phyloP scores from a whole-genome alignment of 2,329 filamentous ascomycete genomes.

The Neofusicoccum umdonicola region DNA sequence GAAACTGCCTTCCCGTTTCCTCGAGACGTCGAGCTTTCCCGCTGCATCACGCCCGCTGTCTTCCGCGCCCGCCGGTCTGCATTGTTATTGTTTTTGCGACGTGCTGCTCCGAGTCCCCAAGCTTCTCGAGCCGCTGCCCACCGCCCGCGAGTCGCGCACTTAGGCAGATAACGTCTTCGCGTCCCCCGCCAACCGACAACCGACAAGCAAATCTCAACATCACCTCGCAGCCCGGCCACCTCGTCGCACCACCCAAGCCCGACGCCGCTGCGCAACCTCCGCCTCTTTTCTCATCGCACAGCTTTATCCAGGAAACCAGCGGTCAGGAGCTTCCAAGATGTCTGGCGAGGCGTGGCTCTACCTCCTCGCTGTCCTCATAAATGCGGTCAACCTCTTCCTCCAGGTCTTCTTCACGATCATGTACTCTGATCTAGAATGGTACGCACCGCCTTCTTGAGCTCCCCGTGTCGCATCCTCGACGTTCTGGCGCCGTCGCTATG shows the following conservation, averaged over 20 bases:
- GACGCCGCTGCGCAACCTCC: neutral
- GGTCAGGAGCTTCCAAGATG: slow-evolving; percentile 58
- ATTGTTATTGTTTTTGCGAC: neutral
- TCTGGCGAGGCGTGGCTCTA: slow-evolving; percentile 98
- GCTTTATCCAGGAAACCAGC: neutral
- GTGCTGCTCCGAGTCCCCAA: neutral
- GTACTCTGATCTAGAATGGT: slow-evolving; percentile 99
- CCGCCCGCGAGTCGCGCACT: slow-evolving; percentile 4
- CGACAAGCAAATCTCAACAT: slow-evolving; percentile 16
- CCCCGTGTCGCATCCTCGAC: neutral
- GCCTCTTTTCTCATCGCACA: neutral
- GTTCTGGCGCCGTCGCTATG: neutral
- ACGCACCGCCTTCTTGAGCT: slow-evolving; percentile 44
- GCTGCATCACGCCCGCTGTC: neutral
- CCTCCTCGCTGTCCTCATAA: slow-evolving; percentile 95
- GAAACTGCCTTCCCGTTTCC: neutral
- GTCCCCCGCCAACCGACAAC: slow-evolving; percentile 17
- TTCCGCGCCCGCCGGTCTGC: neutral
- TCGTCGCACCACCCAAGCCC: neutral
- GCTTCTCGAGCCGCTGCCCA: neutral
- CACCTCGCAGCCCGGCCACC: neutral
- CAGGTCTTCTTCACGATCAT: slow-evolving; percentile 99
- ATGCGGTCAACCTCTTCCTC: slow-evolving; percentile 98
- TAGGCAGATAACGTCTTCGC: slow-evolving; percentile 16
- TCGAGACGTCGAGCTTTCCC: neutral